phyloP scores from a whole-genome alignment of 139 green algal species.

The Desmodesmus armatus region DNA sequence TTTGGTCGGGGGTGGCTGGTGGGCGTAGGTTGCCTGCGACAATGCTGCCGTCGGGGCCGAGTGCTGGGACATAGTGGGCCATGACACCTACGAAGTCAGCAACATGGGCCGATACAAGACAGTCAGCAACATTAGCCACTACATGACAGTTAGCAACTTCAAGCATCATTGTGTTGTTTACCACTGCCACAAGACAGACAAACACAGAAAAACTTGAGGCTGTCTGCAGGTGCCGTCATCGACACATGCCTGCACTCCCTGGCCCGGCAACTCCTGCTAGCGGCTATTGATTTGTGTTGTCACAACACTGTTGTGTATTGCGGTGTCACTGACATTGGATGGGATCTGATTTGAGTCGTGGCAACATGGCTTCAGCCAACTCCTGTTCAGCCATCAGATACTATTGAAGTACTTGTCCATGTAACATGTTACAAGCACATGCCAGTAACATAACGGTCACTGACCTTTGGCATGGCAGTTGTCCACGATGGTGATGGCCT shows the following conservation, averaged over 20 bases:
- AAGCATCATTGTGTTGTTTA: neutral
- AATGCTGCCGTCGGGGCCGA: neutral
- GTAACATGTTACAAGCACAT: neutral
- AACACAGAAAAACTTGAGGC: neutral
- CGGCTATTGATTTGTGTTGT: neutral
- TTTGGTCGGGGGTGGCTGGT: neutral
- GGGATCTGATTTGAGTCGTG: neutral
- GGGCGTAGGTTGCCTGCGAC: no score
- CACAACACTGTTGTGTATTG: neutral
- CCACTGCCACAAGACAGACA: neutral
- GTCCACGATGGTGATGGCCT: conserved; percentile 13
- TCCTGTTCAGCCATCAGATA: neutral
- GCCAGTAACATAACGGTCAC: neutral
- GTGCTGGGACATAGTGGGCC: conserved; percentile 8
- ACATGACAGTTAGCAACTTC: neutral
- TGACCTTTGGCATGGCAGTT: conserved; percentile 8
- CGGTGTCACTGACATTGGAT: neutral
- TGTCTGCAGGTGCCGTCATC: neutral
- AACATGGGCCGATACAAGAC: neutral
- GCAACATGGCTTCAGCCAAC: neutral
- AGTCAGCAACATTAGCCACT: no score
- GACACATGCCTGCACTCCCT: neutral
- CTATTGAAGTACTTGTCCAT: no score
- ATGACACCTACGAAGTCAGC: neutral
- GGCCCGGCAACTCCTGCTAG: neutral